phyloP scores from a whole-genome alignment of 2,329 filamentous ascomycete species.

The Fusarium pseudograminearum region DNA sequence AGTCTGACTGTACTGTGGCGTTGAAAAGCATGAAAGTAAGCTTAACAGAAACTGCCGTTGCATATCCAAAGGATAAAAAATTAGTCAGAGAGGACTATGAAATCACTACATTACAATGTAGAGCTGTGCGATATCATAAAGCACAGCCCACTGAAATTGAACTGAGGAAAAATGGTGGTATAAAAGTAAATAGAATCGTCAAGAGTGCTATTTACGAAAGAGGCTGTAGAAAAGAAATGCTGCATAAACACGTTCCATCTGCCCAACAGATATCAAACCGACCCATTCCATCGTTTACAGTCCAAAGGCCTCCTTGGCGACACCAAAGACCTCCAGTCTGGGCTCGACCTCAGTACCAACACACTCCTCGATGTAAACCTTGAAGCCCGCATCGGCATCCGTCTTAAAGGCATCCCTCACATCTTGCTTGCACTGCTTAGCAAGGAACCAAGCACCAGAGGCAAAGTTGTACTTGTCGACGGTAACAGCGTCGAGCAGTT shows the following conservation, averaged over 20 bases:
- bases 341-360: constrained; percentile 54
- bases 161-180: not conserved
- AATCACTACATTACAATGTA: too few relatives aligned
- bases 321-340: constrained; percentile 57
- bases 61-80: not conserved
- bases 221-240: not conserved
- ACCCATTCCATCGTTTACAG: constrained; percentile 34
- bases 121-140: not conserved
- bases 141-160: not conserved
- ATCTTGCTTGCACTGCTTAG: constrained; percentile 55
- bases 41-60: not conserved
- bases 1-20: not conserved
- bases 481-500: constrained; percentile 59
- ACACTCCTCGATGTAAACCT: constrained; percentile 60
- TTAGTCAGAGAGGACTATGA: not conserved
- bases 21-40: not conserved
- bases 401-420: constrained; percentile 52
- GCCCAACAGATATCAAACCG: not conserved
- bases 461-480: constrained; percentile 67
- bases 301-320: constrained; percentile 62
- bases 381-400: constrained; percentile 58
- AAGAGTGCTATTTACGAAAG: not conserved
- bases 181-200: not conserved
- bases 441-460: constrained; percentile 64
- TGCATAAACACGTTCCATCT: not conserved